phyloP scores from a whole-genome alignment of 805 yeast genomes.

The Saccharomycopsis babjevae region DNA sequence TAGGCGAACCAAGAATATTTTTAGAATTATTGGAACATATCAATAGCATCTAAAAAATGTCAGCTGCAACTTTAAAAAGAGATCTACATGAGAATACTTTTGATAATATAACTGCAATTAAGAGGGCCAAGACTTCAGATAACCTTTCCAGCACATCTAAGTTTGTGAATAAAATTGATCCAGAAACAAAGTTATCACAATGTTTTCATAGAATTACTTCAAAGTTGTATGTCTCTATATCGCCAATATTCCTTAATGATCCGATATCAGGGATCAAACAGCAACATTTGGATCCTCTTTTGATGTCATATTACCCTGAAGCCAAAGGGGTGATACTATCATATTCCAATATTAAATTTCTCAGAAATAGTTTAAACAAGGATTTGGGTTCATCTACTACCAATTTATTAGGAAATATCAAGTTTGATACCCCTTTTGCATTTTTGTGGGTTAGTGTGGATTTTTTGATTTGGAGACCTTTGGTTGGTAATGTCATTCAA shows the following conservation, averaged over 20 bases:
- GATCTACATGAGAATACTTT: not conserved
- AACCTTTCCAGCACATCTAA: not conserved
- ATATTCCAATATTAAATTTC: conserved; percentile 47
- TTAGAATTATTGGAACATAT: no score
- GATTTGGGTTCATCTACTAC: conserved; percentile 22
- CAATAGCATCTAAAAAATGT: not conserved
- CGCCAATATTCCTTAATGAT: conserved; percentile 63
- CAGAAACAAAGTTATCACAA: conserved; percentile 39
- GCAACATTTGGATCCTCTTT: conserved; percentile 83
- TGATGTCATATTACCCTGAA: conserved; percentile 68
- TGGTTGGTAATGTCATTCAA: conserved; percentile 74
- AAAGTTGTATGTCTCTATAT: conserved; percentile 70
- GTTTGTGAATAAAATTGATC: conserved; percentile 9
- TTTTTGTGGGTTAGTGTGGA: conserved; percentile 82
- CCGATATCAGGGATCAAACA: conserved; percentile 73
- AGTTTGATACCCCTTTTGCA: conserved; percentile 77
- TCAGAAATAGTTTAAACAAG: conserved; percentile 30
- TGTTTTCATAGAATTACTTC: conserved; percentile 58
- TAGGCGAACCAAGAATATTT: no score
- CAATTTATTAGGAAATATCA: conserved; percentile 49
- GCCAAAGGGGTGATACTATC: conserved; percentile 80
- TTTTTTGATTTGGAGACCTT: conserved; percentile 82
- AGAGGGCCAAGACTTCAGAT: not conserved
- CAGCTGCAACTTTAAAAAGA: not conserved
- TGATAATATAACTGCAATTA: not conserved